Conservation (phyloP, 495 filamentous ascomycete genomes). For the Bathelium albidoporum region DNA sequence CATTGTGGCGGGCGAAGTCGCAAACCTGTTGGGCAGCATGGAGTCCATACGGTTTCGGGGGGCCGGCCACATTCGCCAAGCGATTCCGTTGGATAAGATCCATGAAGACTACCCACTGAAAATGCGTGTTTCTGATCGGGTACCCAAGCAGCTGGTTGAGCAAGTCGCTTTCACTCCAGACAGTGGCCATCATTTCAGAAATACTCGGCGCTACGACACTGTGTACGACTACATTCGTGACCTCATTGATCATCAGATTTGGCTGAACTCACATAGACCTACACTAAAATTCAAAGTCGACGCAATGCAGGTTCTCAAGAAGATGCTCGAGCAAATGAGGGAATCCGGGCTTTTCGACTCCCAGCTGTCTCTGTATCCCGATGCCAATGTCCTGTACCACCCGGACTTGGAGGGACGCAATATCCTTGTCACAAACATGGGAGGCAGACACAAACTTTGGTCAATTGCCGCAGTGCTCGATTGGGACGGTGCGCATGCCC, state of each 20-base stretch:
- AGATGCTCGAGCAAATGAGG: not conserved
- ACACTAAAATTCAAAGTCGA: not conserved
- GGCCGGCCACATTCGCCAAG: not conserved
- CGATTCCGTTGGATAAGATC: not conserved
- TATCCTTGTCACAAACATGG: not conserved
- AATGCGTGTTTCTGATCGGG: not conserved
- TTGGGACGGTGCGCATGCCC: not conserved
- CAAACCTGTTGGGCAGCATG: not conserved
- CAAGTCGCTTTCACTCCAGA: not conserved
- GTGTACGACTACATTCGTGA: not conserved
- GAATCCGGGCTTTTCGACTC: not conserved
- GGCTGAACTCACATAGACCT: too few species aligned
- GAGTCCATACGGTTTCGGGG: not conserved
- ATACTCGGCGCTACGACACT: not conserved
- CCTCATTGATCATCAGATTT: not conserved
- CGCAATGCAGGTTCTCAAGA: not conserved
- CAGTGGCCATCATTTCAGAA: not conserved
- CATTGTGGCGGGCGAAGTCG: not conserved
- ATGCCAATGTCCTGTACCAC: not conserved
- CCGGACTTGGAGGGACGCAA: not conserved
- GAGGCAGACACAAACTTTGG: not conserved
- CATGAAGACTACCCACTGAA: not conserved
- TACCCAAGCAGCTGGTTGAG: not conserved
- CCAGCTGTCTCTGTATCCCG: too few species aligned
- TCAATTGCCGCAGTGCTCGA: not conserved